Base-by-base conservation (phyloP, 768 basidiomycete species). In the Boletus coccyginus region DNA sequence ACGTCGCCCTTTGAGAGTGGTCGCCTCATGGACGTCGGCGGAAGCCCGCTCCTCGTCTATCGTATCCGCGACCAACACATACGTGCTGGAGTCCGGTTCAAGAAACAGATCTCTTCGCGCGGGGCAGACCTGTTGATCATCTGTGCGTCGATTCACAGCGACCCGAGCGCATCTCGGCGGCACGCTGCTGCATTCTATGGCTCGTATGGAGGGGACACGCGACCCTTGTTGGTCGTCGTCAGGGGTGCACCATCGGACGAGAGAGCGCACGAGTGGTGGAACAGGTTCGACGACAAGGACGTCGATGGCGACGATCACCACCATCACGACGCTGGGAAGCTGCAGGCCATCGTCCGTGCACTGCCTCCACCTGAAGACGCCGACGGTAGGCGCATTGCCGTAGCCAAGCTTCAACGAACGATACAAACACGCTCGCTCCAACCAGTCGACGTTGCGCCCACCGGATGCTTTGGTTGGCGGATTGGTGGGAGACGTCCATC, bases 151-250 rank as follows among this genome's bases (percentile, higher is more conserved):
- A 10, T 56, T 17, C 50, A 50, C 19, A 33, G 31, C 29, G 51
- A 60, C 32, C 31, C 50, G 0, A 16, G 24, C 10, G 53, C 24
- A 5, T 46, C 51, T 14, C 69, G 64, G 10, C 57, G 16, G 53
- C 49, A 54, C 19, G 63, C 62, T 0, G 54, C 50, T 2, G 40
- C 54, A 16, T 69, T 69, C 31, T 64, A 57, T 17, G 32, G 31
- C 11, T 64, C 68, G 8, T 69, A 64, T 13, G 64, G 66, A 6
- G 68, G 68, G 42, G 62, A 69, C 14, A 68, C 53, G 27, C 66
- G 69, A 7, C 68, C 68, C 4, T 11, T 69, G 40, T 13, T 70
- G 47, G 58, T 69, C 45, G 51, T 69, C 44, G 66, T 66, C 39
- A 54, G 39, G 52, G 69, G 57, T 19, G 66, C 64, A 2, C 32